A percentile compares a stretch with the other conserved stretches of the same genome.
Conservation (phyloP, 371 early-diverging fungal species). For the Apophysomyces sp. region DNA sequence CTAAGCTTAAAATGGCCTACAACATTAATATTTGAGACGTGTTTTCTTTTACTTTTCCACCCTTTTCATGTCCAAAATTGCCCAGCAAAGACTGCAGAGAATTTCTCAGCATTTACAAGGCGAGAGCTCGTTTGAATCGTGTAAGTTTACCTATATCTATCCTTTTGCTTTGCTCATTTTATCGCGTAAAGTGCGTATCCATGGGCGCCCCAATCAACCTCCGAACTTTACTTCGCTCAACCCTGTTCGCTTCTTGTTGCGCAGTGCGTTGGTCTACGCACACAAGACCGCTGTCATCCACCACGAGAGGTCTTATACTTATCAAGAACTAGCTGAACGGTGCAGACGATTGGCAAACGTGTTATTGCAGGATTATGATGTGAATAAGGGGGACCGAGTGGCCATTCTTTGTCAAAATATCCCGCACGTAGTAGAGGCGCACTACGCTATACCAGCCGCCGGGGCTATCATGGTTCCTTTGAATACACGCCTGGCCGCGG, state of each 20-base stretch:
- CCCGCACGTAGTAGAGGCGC: conserved; percentile 60
- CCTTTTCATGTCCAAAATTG: background rate
- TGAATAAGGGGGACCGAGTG: conserved; percentile 44
- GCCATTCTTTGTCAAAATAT: conserved; percentile 64
- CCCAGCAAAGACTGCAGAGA: background rate
- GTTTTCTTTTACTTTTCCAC: background rate
- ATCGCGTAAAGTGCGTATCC: conserved; percentile 28
- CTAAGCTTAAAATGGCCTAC: background rate
- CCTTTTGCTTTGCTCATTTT: background rate
- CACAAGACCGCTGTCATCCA: conserved; percentile 52
- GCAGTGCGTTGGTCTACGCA: conserved; percentile 52
- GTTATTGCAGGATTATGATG: conserved; percentile 20
- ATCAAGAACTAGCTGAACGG: conserved; percentile 41
- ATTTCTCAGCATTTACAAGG: background rate
- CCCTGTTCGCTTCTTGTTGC: conserved; percentile 54
- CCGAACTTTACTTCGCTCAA: conserved; percentile 29
- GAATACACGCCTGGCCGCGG: conserved; percentile 58
- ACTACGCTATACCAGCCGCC: conserved; percentile 63
- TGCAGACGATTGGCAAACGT: conserved; percentile 44
- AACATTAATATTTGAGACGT: background rate
- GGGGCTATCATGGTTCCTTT: conserved; percentile 64
- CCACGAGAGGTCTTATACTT: conserved; percentile 36
- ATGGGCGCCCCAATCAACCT: conserved; percentile 19
- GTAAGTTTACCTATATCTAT: background rate
- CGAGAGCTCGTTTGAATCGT: background rate